Percentiles rank a stretch among this genome's conserved stretches.
Evolutionary conservation across 345 rosid genomes (phyloP).

Genomic region (Acer saccharum): DNA sequence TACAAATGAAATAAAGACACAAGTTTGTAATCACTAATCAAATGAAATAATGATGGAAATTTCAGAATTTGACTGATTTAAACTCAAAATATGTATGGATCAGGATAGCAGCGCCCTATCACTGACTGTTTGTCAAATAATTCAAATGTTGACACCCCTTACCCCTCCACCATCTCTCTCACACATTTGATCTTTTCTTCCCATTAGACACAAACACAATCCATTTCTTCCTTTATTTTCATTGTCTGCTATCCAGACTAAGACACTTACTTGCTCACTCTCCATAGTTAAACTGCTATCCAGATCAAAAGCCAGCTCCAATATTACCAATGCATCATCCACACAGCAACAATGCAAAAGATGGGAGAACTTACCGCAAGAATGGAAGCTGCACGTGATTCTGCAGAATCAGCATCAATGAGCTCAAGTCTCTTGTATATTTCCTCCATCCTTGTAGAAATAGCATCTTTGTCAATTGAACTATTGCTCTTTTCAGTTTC

Average conservation of each 20-base stretch:
- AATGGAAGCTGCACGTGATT: conserved; percentile 95
- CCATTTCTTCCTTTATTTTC: background rate
- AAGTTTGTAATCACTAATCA: background rate
- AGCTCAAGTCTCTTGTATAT: conserved; percentile 93
- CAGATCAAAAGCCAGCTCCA: background rate
- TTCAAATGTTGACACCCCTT: background rate
- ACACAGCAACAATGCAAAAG: conserved; percentile 11
- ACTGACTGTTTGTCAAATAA: background rate
- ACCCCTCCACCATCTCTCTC: background rate
- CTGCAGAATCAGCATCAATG: conserved; percentile 94
- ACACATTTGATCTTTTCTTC: background rate
- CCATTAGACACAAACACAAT: conserved; percentile 1
- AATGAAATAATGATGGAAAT: background rate
- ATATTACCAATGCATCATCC: background rate
- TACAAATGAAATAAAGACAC: background rate
- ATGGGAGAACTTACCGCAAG: conserved; percentile 69
- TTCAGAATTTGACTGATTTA: background rate
- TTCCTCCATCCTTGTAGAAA: conserved; percentile 71
- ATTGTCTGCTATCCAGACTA: background rate
- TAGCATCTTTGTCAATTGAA: conserved; percentile 56
- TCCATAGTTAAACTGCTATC: background rate
- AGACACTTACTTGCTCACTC: background rate
- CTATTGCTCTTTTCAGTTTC: conserved; percentile 55
- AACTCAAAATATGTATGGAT: background rate
- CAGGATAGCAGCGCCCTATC: background rate